Percentiles rank a stretch among this genome's conserved stretches.
These are phyloP conservation scores for Pythium phragmiticola DNA, from an alignment of 352 stramenopile species.

Conservation along the genomic window DNA sequence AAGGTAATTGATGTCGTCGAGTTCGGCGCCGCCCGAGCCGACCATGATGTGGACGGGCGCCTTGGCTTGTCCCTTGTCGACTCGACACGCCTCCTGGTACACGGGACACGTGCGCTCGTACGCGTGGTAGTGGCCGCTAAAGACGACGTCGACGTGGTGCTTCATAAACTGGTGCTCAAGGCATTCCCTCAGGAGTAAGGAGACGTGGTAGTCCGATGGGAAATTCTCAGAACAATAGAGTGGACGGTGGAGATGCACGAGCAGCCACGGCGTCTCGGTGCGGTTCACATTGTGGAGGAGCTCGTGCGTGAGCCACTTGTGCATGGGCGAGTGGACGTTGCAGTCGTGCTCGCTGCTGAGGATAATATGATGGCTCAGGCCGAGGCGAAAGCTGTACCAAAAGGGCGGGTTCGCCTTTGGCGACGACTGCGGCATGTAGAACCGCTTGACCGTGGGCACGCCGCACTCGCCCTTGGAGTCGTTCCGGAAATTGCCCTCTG, in stretches of 20 bases:
- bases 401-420: slow-evolving; percentile 30
- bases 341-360: slow-evolving; percentile 36
- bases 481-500: slow-evolving; percentile 27
- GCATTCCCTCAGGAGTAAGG: slow-evolving; percentile 16
- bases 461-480: slow-evolving; percentile 74
- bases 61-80: slow-evolving; percentile 14
- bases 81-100: slow-evolving; percentile 26
- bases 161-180: slow-evolving; percentile 28
- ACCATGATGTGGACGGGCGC: slow-evolving; percentile 45
- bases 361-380: slow-evolving; percentile 30
- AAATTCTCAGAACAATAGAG: slow-evolving; percentile 32
- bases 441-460: slow-evolving; percentile 55
- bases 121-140: slow-evolving; percentile 34
- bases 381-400: slow-evolving; percentile 36
- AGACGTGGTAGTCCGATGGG: slow-evolving; percentile 19
- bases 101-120: slow-evolving; percentile 38
- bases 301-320: slow-evolving; percentile 34
- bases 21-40: slow-evolving; percentile 38
- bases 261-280: slow-evolving; percentile 32
- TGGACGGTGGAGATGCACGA: slow-evolving; percentile 33
- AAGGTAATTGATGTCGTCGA: slow-evolving; percentile 36
- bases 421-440: slow-evolving; percentile 40
- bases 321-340: slow-evolving; percentile 24
- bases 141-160: slow-evolving; percentile 31
- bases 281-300: slow-evolving; percentile 30